Evolutionary conservation across 345 rosid species (phyloP).

Genomic region (Reutealis trisperma): DNA sequence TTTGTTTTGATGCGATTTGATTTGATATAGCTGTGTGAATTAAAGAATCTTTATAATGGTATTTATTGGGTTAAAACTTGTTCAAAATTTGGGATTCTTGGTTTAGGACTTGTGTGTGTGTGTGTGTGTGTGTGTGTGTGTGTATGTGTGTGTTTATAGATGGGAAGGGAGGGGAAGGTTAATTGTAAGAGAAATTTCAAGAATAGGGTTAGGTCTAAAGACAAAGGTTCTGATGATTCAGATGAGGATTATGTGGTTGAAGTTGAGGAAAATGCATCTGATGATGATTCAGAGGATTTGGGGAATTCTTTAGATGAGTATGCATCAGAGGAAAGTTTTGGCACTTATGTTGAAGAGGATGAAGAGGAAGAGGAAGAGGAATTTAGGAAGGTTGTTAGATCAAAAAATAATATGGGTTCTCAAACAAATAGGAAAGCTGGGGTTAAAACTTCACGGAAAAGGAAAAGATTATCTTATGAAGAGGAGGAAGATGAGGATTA

Average conservation of each 20-base stretch:
- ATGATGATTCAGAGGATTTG: slow-evolving; percentile 60
- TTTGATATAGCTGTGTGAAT: neutral
- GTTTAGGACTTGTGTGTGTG: slow-evolving; percentile 15
- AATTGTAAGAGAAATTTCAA: slow-evolving; percentile 47
- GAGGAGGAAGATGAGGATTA: slow-evolving; percentile 46
- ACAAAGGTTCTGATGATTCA: slow-evolving; percentile 78
- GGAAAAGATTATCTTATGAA: slow-evolving; percentile 18
- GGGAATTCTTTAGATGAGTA: slow-evolving; percentile 51
- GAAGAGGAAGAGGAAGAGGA: slow-evolving; percentile 38
- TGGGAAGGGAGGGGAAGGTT: slow-evolving; percentile 80
- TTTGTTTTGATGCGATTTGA: slow-evolving; percentile 14
- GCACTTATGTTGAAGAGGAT: slow-evolving; percentile 36
- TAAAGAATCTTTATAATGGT: slow-evolving; percentile 9
- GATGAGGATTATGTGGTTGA: slow-evolving; percentile 97
- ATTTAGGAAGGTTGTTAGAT: slow-evolving; percentile 44
- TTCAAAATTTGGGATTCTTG: slow-evolving; percentile 30
- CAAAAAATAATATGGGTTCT: slow-evolving; percentile 38
- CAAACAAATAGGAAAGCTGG: slow-evolving; percentile 19
- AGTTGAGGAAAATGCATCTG: slow-evolving; percentile 64
- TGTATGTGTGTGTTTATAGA: too few relatives aligned
- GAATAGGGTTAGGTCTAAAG: slow-evolving; percentile 52
- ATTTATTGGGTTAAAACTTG: slow-evolving; percentile 28
- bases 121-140: neutral
- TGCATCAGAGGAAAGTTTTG: slow-evolving; percentile 55
- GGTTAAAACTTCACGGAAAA: slow-evolving; percentile 29